Evolutionary conservation across 176 grass and related monocot species (phyloP).

Genomic region (Hordeum marinum): DNA sequence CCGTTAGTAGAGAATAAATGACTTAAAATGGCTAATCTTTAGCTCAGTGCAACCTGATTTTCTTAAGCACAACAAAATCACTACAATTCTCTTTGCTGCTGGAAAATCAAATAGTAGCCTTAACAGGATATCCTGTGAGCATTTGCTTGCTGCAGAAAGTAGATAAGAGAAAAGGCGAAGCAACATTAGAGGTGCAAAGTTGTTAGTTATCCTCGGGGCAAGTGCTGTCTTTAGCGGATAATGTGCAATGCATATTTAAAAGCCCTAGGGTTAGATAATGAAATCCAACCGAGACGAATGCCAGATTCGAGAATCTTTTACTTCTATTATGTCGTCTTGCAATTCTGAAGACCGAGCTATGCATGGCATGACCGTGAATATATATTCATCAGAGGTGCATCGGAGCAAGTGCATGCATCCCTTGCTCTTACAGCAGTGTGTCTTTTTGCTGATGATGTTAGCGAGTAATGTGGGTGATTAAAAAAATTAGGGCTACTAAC

Average conservation of each 20-base stretch:
- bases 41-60: slow-evolving; percentile 6
- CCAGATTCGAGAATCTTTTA: slow-evolving; percentile 47
- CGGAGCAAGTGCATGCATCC: neutral
- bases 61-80: neutral
- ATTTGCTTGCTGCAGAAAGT: slow-evolving; percentile 29
- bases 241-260: slow-evolving; percentile 13
- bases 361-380: slow-evolving; percentile 18
- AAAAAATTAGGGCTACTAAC: no score
- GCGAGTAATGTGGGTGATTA: slow-evolving; percentile 14
- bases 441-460: slow-evolving; percentile 32
- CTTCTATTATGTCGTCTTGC: slow-evolving; percentile 45
- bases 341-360: neutral
- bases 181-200: slow-evolving; percentile 25
- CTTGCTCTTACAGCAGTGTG: slow-evolving; percentile 5
- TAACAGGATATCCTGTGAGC: slow-evolving; percentile 7
- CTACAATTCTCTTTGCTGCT: neutral
- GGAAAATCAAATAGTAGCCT: neutral
- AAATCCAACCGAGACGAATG: slow-evolving; percentile 12
- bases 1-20: slow-evolving; percentile 17
- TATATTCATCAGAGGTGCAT: neutral
- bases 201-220: slow-evolving; percentile 45
- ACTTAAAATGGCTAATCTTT: slow-evolving; percentile 14
- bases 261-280: neutral
- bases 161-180: neutral
- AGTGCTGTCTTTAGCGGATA: slow-evolving; percentile 22